phyloP scores from a whole-genome alignment of 2,329 filamentous ascomycete genomes.

The Ceratocystis cubensis region DNA sequence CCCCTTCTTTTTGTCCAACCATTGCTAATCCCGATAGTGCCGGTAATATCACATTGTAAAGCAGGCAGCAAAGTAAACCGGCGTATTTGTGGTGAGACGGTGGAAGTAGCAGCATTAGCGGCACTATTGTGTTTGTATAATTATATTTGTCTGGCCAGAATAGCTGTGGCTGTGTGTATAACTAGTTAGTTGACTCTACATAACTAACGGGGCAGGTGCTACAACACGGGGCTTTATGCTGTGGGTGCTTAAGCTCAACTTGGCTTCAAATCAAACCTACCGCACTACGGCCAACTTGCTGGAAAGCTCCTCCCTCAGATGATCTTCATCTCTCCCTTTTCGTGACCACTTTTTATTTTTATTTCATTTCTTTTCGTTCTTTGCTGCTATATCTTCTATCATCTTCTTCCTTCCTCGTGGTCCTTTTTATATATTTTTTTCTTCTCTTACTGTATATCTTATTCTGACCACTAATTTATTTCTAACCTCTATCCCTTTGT shows the following conservation, averaged over 20 bases:
- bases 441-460: neutral
- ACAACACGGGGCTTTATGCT: neutral
- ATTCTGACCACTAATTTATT: neutral
- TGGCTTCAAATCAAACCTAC: neutral
- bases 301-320: neutral
- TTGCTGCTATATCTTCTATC: constrained; percentile 3
- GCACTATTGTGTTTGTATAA: no score
- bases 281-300: neutral
- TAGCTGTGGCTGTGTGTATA: neutral
- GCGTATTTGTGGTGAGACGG: no score
- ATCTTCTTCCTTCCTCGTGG: neutral
- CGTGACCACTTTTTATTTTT: constrained; percentile 8
- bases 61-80: no score
- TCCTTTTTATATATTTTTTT: neutral
- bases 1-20: no score
- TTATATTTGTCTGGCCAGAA: no score
- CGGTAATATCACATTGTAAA: neutral
- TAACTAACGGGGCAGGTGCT: neutral
- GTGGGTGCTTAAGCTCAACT: constrained; percentile 3
- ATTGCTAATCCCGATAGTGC: neutral
- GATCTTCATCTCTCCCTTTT: constrained; percentile 10
- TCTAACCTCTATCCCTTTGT: neutral
- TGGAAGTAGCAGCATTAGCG: no score
- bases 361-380: constrained; percentile 17
- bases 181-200: neutral